Evolutionary conservation across 1,139 yeast genomes (phyloP).

Genomic region (Lodderomyces metapsilosis): DNA sequence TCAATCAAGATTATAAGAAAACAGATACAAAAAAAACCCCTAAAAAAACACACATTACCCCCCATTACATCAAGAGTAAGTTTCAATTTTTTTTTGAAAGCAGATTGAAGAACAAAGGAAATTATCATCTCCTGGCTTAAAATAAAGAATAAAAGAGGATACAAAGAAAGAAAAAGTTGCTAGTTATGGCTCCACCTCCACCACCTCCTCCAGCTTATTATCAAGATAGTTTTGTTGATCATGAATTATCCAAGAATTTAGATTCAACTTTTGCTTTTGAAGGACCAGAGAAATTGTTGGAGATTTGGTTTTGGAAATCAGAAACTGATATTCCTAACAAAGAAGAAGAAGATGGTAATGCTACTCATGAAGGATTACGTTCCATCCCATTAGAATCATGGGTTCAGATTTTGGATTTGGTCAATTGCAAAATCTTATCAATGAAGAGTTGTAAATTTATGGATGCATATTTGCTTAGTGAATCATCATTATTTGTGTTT

Average conservation of each 20-base stretch:
- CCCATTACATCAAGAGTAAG: conserved; percentile 37
- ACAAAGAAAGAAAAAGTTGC: background rate
- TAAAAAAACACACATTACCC: too few relatives aligned
- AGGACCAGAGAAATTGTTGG: conserved; percentile 94
- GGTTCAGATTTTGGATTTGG: conserved; percentile 74
- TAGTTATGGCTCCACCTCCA: conserved; percentile 41
- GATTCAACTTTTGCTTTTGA: conserved; percentile 93
- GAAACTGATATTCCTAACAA: conserved; percentile 34
- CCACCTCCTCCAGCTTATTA: conserved; percentile 39
- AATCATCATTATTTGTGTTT: conserved; percentile 86
- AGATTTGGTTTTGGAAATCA: conserved; percentile 74
- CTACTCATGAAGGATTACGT: conserved; percentile 51
- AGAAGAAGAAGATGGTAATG: conserved; percentile 12
- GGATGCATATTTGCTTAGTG: conserved; percentile 87
- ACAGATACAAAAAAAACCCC: conserved; percentile 1
- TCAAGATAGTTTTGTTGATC: conserved; percentile 63
- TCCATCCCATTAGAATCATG: conserved; percentile 65
- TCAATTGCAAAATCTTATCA: conserved; percentile 85
- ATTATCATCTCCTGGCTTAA: too few relatives aligned
- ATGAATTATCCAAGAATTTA: conserved; percentile 70
- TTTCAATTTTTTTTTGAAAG: conserved; percentile 23
- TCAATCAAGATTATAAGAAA: conserved; percentile 6
- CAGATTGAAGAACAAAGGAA: background rate
- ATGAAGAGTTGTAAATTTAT: conserved; percentile 63
- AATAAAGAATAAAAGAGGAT: conserved; percentile 7